Conservation (phyloP, 371 early-diverging fungal species). For the Mortierella sp. region DNA sequence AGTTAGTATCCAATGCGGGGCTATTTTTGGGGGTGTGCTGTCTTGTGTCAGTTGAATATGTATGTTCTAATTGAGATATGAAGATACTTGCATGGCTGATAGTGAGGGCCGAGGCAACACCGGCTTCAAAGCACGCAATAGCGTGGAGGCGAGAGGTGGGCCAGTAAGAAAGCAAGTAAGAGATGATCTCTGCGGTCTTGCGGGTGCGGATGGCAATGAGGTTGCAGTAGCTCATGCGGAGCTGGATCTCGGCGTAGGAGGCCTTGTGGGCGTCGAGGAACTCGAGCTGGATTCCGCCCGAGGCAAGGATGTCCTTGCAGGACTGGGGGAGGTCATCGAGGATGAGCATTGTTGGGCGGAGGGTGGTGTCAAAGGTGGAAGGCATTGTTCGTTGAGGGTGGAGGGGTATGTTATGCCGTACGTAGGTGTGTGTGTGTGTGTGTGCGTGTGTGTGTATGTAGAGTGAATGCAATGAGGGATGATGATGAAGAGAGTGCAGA, state of each 20-base stretch:
- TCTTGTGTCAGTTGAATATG: background rate
- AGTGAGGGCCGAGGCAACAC: conserved; percentile 54
- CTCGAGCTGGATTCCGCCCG: conserved; percentile 53
- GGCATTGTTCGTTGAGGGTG: conserved; percentile 10
- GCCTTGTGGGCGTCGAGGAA: conserved; percentile 58
- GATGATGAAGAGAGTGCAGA: conserved; percentile 2
- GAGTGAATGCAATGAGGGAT: conserved; percentile 4
- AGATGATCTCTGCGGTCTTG: conserved; percentile 58
- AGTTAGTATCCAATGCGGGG: conserved; percentile 1
- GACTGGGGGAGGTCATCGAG: conserved; percentile 56
- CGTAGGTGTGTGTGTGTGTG: background rate
- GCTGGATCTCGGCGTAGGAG: conserved; percentile 56
- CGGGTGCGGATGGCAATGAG: conserved; percentile 57
- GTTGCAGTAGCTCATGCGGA: conserved; percentile 57
- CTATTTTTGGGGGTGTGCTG: background rate
- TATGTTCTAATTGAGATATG: background rate
- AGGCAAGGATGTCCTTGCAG: conserved; percentile 50
- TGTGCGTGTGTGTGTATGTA: background rate
- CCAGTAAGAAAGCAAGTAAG: conserved; percentile 57
- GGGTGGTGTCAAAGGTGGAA: conserved; percentile 27
- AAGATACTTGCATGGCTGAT: conserved; percentile 43
- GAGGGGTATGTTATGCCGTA: background rate
- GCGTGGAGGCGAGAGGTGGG: conserved; percentile 57
- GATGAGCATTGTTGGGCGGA: conserved; percentile 56
- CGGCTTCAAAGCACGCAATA: conserved; percentile 55